A percentile compares a stretch with the other conserved stretches of the same genome.
Conservation (phyloP, 2,329 filamentous ascomycete species). For the Leptoxyphium fumago region DNA sequence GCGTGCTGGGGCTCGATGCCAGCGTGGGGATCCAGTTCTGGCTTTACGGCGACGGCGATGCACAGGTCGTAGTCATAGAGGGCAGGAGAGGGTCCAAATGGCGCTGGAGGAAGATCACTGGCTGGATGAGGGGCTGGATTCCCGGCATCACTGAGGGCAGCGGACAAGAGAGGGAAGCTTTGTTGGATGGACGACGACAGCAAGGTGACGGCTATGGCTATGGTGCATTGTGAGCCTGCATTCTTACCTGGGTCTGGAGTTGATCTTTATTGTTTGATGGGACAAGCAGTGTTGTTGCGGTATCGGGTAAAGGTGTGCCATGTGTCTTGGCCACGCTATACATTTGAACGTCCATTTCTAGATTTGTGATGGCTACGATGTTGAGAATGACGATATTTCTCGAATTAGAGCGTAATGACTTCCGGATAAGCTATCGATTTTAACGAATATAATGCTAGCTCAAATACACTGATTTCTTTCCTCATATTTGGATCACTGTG, state of each 20-base stretch:
- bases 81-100: slow-evolving; percentile 25
- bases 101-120: slow-evolving; percentile 43
- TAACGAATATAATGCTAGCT: no score
- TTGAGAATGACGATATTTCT: no score
- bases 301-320: no score
- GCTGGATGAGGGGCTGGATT: slow-evolving; percentile 54
- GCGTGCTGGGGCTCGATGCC: slow-evolving; percentile 47
- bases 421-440: no score
- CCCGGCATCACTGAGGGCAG: slow-evolving; percentile 29
- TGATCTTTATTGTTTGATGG: no score
- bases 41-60: slow-evolving; percentile 32
- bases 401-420: no score
- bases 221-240: slow-evolving; percentile 5
- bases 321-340: no score
- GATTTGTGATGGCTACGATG: no score
- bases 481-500: no score
- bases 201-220: slow-evolving; percentile 8
- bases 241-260: background rate
- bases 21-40: slow-evolving; percentile 49
- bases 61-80: slow-evolving; percentile 32
- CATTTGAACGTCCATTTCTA: no score
- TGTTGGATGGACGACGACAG: slow-evolving; percentile 3
- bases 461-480: no score
- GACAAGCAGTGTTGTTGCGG: no score
- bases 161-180: slow-evolving; percentile 5